Conservation (phyloP, 2,329 filamentous ascomycete genomes). For the Fusarium sp. region DNA sequence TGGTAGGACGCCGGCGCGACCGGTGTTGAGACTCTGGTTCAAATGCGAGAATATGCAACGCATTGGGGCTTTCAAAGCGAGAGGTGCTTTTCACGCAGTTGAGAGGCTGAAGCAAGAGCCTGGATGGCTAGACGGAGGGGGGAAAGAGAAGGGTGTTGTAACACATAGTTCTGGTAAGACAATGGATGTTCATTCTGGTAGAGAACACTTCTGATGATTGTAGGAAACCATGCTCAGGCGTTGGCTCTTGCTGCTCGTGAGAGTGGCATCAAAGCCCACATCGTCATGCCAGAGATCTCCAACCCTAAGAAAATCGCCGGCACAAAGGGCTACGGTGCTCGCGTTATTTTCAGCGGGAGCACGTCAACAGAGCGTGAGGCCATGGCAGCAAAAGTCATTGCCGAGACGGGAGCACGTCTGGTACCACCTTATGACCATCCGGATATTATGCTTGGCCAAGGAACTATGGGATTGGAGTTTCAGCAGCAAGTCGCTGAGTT, state of each 20-base stretch:
- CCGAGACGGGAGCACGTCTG: constrained; percentile 79
- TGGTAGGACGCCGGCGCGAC: constrained; percentile 68
- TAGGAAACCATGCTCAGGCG: constrained; percentile 95
- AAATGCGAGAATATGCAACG: constrained; percentile 96
- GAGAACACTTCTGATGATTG: background rate
- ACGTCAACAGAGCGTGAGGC: constrained; percentile 86
- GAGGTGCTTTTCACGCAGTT: constrained; percentile 91
- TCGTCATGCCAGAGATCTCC: constrained; percentile 92
- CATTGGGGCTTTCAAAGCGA: constrained; percentile 91
- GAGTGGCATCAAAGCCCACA: constrained; percentile 80
- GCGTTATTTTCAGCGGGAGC: constrained; percentile 83
- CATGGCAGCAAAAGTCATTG: constrained; percentile 75
- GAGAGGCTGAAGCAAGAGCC: constrained; percentile 73
- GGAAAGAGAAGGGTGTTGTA: constrained; percentile 77
- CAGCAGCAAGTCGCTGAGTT: constrained; percentile 76
- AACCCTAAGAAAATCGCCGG: constrained; percentile 89
- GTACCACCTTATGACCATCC: constrained; percentile 94
- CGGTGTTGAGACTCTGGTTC: constrained; percentile 83
- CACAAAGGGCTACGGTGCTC: constrained; percentile 81
- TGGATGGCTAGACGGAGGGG: constrained; percentile 70
- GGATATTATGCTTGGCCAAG: constrained; percentile 91
- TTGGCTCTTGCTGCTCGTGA: constrained; percentile 85
- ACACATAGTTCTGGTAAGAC: constrained; percentile 88
- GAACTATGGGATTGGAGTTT: constrained; percentile 87
- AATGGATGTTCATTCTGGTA: background rate